Evolutionary conservation across 305 asterid genomes (phyloP), one percentile per base, ranked within the genome.

Genomic region (Rubia tinctorum): DNA sequence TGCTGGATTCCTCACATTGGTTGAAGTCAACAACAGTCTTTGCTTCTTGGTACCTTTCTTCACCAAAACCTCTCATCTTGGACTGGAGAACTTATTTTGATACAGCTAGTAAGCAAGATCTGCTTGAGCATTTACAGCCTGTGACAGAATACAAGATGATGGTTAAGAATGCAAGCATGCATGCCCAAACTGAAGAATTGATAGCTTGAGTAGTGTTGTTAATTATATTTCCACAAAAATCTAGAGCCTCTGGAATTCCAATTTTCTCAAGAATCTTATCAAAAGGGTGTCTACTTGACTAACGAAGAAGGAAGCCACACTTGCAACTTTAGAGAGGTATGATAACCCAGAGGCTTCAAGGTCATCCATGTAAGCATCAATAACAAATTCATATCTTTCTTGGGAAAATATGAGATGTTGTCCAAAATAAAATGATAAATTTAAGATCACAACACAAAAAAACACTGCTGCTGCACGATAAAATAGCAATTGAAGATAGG

Each of bases 121-220:
- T 55, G 99, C 99, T 87, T 95, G 99, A 66, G 98, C 98, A 86
- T 86, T 88, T 85, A 98, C 99, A 80, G 99, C 99, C 99, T 95
- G 87, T 71, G 60, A 7, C 20, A 6, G 8, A 40, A 69, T 45
- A 68, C 66, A 77, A 62, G 71, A 42, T 39, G 47, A 53, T 17
- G 6, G 20, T 63, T 61, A 73, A 62, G 42, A 65, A 78, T 69
- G 68, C 61, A 58, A 17, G 76, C 70, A 75, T 2, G 66, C 61
- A 75, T 2, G 66, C 61, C 65, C 55, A n/a, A 43, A 69, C 42
- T 55, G 63, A 58, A 39, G 10, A 40, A 58, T 27, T 20, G 30
- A 65, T 18, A 25, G 7, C 61, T 17, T 0, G 2, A 25, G 12
- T 2, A 0, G 25, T 51, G 45, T 18, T 39, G 34, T 69, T 30